These are phyloP conservation scores for Pyricularia sp. DNA, from an alignment of 2,329 filamentous ascomycete genomes.

Conservation along the genomic window DNA sequence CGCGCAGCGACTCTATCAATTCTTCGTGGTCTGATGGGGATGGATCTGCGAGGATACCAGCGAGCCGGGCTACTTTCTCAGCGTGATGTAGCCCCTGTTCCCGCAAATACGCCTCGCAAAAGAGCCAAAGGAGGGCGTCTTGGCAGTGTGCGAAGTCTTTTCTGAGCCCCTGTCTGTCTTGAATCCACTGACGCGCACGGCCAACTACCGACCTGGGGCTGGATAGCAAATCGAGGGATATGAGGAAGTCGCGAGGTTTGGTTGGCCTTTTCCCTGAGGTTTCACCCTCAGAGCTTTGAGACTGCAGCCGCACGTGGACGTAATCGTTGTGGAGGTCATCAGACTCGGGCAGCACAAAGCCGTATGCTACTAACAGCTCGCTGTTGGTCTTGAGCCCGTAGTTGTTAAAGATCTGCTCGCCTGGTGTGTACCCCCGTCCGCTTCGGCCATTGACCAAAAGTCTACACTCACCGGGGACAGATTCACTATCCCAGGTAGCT, in stretches of 20 bases:
- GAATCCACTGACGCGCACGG: conserved; percentile 25
- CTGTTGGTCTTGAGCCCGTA: conserved; percentile 69
- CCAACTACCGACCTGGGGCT: conserved; percentile 39
- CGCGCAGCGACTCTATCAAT: conserved; percentile 24
- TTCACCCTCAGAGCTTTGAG: conserved; percentile 4
- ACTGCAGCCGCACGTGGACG: conserved; percentile 41
- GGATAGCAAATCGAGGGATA: conserved; percentile 39
- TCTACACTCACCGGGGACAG: conserved; percentile 11
- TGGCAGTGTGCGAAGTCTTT: conserved; percentile 39
- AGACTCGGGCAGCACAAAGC: conserved; percentile 44
- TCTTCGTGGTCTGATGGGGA: conserved; percentile 30
- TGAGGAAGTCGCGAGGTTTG: conserved; percentile 32
- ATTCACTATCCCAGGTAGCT: conserved; percentile 47
- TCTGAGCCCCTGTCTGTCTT: conserved; percentile 10
- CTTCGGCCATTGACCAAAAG: conserved; percentile 7
- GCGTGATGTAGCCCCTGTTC: conserved; percentile 6
- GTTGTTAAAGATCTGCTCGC: conserved; percentile 57
- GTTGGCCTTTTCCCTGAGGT: conserved; percentile 10
- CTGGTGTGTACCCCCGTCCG: conserved; percentile 31
- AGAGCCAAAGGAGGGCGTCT: conserved; percentile 41
- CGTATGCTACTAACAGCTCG: conserved; percentile 56
- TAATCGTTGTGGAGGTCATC: conserved; percentile 49
- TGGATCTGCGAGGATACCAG: conserved; percentile 12
- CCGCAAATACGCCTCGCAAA: conserved; percentile 28
- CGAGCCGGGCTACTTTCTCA: conserved; percentile 11